phyloP scores from a whole-genome alignment of 371 early-diverging fungal genomes.

The Ordospora colligata region DNA sequence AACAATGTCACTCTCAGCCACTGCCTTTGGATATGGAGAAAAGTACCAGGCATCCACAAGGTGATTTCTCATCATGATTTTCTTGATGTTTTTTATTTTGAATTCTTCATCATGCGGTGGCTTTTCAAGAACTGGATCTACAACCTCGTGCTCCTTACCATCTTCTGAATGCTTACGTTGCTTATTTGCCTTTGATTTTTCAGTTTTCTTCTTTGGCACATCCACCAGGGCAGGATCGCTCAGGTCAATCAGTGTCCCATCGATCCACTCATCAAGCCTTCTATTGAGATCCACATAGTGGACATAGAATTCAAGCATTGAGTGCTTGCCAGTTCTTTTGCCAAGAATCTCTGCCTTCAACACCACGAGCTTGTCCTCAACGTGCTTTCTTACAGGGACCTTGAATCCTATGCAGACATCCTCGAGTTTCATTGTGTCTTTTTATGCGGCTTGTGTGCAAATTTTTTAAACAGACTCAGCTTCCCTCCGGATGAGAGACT shows the following conservation, averaged over 20 bases:
- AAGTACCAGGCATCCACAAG: slow-evolving; percentile 86
- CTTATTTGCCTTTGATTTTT: slow-evolving; percentile 4
- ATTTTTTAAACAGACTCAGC: neutral
- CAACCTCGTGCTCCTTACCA: slow-evolving; percentile 25
- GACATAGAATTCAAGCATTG: slow-evolving; percentile 73
- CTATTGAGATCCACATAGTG: slow-evolving; percentile 95
- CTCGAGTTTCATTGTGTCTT: slow-evolving; percentile 1
- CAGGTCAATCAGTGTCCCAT: slow-evolving; percentile 67
- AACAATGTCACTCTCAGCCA: slow-evolving; percentile 68
- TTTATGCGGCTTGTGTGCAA: neutral
- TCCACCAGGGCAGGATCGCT: slow-evolving; percentile 63
- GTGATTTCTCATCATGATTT: slow-evolving; percentile 70
- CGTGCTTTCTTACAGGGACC: slow-evolving; percentile 67
- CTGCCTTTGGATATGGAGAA: slow-evolving; percentile 92
- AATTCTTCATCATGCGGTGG: slow-evolving; percentile 49
- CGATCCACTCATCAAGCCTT: slow-evolving; percentile 93
- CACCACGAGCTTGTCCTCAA: slow-evolving; percentile 61
- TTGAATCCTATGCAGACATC: slow-evolving; percentile 65
- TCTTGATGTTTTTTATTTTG: slow-evolving; percentile 64
- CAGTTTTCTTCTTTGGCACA: slow-evolving; percentile 61
- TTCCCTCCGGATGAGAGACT: slow-evolving; percentile 50
- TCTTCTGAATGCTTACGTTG: neutral
- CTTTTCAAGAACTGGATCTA: neutral
- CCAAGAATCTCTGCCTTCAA: slow-evolving; percentile 78
- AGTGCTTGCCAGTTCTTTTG: slow-evolving; percentile 63